These are phyloP conservation scores for Pseudocercospora macadamiae DNA, from an alignment of 2,329 filamentous ascomycete species.

Conservation along the genomic window DNA sequence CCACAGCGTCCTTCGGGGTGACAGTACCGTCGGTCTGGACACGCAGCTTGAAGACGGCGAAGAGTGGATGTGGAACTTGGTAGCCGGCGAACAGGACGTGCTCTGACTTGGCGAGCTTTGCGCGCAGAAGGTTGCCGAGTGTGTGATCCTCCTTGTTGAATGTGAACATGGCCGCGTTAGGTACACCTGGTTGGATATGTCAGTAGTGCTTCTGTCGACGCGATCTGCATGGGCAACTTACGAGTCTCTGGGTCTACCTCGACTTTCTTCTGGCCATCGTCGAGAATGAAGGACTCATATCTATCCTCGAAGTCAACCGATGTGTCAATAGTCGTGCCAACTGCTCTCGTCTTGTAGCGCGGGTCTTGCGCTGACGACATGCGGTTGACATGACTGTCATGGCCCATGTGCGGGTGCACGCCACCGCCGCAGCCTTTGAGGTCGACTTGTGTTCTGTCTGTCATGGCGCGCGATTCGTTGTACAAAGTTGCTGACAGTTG, in stretches of 20 bases:
- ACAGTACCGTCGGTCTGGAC: slow-evolving; percentile 89
- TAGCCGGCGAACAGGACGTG: slow-evolving; percentile 91
- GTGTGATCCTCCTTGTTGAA: slow-evolving; percentile 86
- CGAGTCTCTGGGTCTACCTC: slow-evolving; percentile 86
- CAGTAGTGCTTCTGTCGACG: not conserved
- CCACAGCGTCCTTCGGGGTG: slow-evolving; percentile 84
- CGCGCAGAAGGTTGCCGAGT: slow-evolving; percentile 83
- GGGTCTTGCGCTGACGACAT: slow-evolving; percentile 22
- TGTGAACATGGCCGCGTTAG: slow-evolving; percentile 92
- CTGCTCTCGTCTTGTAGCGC: slow-evolving; percentile 22
- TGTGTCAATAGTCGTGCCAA: slow-evolving; percentile 26
- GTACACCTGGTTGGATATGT: slow-evolving; percentile 66
- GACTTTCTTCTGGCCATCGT: slow-evolving; percentile 89
- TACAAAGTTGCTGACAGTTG: slow-evolving; percentile 11
- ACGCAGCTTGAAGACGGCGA: slow-evolving; percentile 64
- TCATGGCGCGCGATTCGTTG: slow-evolving; percentile 18
- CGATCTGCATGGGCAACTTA: slow-evolving; percentile 52
- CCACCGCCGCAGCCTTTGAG: slow-evolving; percentile 14
- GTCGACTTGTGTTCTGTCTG: slow-evolving; percentile 16
- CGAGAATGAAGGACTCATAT: slow-evolving; percentile 90
- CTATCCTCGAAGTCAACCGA: slow-evolving; percentile 54
- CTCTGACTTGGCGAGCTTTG: slow-evolving; percentile 80
- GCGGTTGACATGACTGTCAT: slow-evolving; percentile 19
- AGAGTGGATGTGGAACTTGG: slow-evolving; percentile 61
- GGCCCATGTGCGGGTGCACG: slow-evolving; percentile 12